Evolutionary conservation across 352 stramenopile species (phyloP).

Genomic region (Blastocystis sp.): DNA sequence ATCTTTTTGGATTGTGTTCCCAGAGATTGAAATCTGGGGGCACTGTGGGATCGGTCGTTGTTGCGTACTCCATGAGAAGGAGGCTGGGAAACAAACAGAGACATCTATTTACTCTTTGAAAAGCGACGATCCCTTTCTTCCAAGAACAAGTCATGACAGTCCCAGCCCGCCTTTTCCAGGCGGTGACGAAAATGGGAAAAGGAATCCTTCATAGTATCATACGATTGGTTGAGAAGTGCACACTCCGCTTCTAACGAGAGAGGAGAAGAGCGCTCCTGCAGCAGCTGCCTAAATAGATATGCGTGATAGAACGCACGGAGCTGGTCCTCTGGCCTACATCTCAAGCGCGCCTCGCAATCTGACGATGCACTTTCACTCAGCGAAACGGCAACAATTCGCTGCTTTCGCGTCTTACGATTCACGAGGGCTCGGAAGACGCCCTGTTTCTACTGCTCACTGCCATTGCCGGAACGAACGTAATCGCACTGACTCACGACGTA

Average conservation of each 20-base stretch:
- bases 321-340: constrained; percentile 32
- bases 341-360: not conserved
- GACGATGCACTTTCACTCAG: not conserved
- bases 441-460: constrained; percentile 3
- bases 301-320: constrained; percentile 36
- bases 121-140: constrained; percentile 43
- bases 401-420: not conserved
- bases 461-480: not conserved
- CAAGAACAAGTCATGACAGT: constrained; percentile 43
- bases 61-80: too few species aligned
- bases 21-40: not conserved
- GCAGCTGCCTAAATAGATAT: not conserved
- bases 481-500: constrained; percentile 12
- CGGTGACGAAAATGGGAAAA: constrained; percentile 1
- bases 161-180: constrained; percentile 24
- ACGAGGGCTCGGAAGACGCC: constrained; percentile 6
- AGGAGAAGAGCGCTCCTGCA: not conserved
- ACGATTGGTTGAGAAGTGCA: not conserved
- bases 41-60: too few species aligned
- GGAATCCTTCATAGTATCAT: not conserved
- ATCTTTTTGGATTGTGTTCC: not conserved
- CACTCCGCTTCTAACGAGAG: not conserved
- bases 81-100: not conserved
- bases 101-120: not conserved
- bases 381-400: constrained; percentile 12